Percentiles rank a stretch among this genome's conserved stretches.
Conservation (phyloP, 352 stramenopile genomes). For the Phytophthora litchii region DNA sequence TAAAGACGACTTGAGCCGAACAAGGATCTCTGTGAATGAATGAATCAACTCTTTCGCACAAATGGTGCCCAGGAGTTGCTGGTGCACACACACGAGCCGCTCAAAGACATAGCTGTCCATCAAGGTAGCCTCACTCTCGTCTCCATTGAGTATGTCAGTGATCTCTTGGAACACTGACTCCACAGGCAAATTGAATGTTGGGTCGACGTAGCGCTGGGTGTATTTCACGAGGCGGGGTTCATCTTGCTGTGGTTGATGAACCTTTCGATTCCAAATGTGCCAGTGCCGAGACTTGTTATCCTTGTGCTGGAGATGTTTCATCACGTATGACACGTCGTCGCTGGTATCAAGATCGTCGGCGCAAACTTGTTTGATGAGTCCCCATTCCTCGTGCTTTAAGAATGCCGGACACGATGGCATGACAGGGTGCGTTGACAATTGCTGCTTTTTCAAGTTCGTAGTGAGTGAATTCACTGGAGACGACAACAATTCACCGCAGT, state of each 20-base stretch:
- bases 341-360: conserved; percentile 7
- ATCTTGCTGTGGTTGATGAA: neutral
- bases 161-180: conserved; percentile 24
- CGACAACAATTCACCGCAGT: conserved; percentile 20
- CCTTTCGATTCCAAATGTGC: conserved; percentile 30
- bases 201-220: conserved; percentile 13
- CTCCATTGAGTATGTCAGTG: conserved; percentile 4
- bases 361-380: conserved; percentile 24
- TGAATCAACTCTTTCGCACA: conserved; percentile 15
- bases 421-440: neutral
- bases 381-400: conserved; percentile 21
- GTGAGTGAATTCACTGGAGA: neutral
- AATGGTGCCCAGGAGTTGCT: conserved; percentile 25
- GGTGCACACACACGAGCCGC: conserved; percentile 18
- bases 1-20: conserved; percentile 22
- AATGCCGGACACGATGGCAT: conserved; percentile 12
- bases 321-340: conserved; percentile 7
- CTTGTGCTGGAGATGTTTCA: conserved; percentile 19
- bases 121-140: conserved; percentile 2
- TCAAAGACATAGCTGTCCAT: conserved; percentile 29
- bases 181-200: conserved; percentile 7
- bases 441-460: neutral
- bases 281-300: neutral
- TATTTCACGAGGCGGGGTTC: conserved; percentile 16
- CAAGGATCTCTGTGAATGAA: conserved; percentile 21